phyloP scores from a whole-genome alignment of 768 basidiomycete genomes.

The Tephrocybe sp. region DNA sequence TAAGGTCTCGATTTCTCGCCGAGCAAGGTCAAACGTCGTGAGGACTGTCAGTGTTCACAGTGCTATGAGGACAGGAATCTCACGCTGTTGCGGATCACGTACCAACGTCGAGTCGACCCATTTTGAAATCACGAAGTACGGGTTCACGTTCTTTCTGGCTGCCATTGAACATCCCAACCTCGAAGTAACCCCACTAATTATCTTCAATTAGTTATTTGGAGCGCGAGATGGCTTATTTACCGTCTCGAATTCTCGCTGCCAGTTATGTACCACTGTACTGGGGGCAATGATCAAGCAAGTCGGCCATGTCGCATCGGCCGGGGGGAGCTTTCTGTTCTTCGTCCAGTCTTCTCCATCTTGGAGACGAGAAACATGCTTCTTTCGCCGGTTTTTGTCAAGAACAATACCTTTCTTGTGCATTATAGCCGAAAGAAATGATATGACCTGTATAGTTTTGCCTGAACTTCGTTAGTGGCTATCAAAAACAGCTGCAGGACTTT shows the following conservation, averaged over 20 bases:
- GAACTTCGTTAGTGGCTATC: constrained; percentile 9
- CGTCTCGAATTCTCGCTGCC: constrained; percentile 85
- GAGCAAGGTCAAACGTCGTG: constrained; percentile 76
- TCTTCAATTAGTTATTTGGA: not conserved
- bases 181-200: constrained; percentile 89
- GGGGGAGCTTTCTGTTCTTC: constrained; percentile 51
- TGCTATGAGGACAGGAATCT: no score
- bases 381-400: constrained; percentile 65
- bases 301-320: constrained; percentile 73
- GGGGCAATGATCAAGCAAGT: constrained; percentile 89
- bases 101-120: constrained; percentile 86
- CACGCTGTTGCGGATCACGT: constrained; percentile 34
- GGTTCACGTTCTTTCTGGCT: constrained; percentile 46
- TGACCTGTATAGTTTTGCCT: constrained; percentile 95
- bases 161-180: constrained; percentile 72
- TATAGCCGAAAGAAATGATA: constrained; percentile 85
- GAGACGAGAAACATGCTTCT: constrained; percentile 59
- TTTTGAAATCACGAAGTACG: constrained; percentile 67
- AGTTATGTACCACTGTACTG: constrained; percentile 79
- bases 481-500: not conserved
- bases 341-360: constrained; percentile 60
- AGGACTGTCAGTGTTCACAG: constrained; percentile 67
- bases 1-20: constrained; percentile 66
- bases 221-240: constrained; percentile 34
- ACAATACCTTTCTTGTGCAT: constrained; percentile 77